A percentile compares a stretch with the other conserved stretches of the same genome.
Evolutionary conservation across 441 rosid genomes (phyloP).

Genomic region (Croton laevigatus): DNA sequence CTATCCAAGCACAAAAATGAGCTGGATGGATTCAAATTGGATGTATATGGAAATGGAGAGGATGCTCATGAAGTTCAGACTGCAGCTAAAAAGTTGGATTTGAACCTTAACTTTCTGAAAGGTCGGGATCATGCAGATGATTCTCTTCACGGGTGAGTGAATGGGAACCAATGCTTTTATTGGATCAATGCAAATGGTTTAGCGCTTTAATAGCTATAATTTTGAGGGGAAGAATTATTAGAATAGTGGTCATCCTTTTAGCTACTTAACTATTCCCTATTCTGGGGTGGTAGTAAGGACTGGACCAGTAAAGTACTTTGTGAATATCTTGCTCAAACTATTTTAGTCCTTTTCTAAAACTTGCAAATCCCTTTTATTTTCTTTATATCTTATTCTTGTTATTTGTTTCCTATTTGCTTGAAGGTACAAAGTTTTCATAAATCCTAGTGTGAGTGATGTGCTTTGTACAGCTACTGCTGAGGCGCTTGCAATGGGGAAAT

Average conservation of each 20-base stretch:
- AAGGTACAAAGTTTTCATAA: conserved; percentile 98
- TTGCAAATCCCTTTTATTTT: neutral
- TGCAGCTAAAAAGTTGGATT: conserved; percentile 60
- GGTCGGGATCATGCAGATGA: conserved; percentile 96
- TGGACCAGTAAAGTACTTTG: neutral
- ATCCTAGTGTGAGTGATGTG: conserved; percentile 94
- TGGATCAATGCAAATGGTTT: neutral
- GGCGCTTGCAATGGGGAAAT: conserved; percentile 99
- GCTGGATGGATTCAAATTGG: conserved; percentile 79
- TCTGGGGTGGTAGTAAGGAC: neutral
- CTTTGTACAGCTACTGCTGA: conserved; percentile 98
- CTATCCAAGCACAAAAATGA: conserved; percentile 71
- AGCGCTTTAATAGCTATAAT: neutral
- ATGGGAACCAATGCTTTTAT: neutral
- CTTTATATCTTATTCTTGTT: neutral
- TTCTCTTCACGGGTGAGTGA: conserved; percentile 80
- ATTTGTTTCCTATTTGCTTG: conserved; percentile 21
- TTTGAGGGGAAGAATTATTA: neutral
- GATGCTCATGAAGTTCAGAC: conserved; percentile 82
- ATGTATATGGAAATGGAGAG: conserved; percentile 94
- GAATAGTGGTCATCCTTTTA: too few species aligned
- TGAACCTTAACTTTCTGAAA: conserved; percentile 80
- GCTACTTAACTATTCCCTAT: neutral
- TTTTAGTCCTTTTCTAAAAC: neutral
- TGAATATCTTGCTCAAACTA: neutral